Conservation (phyloP, 2,329 filamentous ascomycete species). For the Fusarium cyanostomum region DNA sequence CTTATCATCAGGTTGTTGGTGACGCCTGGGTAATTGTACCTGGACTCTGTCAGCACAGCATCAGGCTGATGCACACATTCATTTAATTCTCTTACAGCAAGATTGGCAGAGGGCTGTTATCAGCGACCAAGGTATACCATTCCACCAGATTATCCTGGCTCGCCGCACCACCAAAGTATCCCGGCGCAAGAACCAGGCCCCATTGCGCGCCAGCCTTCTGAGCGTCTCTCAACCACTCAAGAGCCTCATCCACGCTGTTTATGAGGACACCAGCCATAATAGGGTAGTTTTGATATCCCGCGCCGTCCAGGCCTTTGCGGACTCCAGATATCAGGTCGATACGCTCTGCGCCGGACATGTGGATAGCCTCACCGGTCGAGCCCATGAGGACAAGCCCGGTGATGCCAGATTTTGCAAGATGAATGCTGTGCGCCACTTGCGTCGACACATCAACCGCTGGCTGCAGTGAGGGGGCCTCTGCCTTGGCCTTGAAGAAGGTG, state of each 20-base stretch:
- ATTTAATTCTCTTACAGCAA: slow-evolving; percentile 60
- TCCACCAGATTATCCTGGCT: slow-evolving; percentile 63
- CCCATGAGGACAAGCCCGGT: slow-evolving; percentile 69
- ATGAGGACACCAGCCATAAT: slow-evolving; percentile 69
- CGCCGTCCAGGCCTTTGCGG: slow-evolving; percentile 61
- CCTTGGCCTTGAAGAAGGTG: slow-evolving; percentile 66
- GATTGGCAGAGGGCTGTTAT: slow-evolving; percentile 65
- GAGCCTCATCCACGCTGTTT: slow-evolving; percentile 67
- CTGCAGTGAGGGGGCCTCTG: neutral
- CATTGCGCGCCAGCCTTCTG: slow-evolving; percentile 66
- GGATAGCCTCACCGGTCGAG: slow-evolving; percentile 70
- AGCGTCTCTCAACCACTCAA: slow-evolving; percentile 63
- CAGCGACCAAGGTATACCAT: slow-evolving; percentile 67
- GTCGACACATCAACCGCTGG: slow-evolving; percentile 63
- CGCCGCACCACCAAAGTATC: slow-evolving; percentile 65
- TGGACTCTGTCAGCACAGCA: slow-evolving; percentile 49
- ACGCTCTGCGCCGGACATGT: slow-evolving; percentile 65
- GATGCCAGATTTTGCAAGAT: slow-evolving; percentile 67
- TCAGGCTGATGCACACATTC: neutral
- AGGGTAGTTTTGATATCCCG: slow-evolving; percentile 65
- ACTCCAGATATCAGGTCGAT: slow-evolving; percentile 61
- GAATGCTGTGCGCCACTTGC: slow-evolving; percentile 66
- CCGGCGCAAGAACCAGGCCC: slow-evolving; percentile 65
- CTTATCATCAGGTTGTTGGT: slow-evolving; percentile 69
- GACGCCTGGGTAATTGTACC: slow-evolving; percentile 72